Percentiles rank a stretch among this genome's conserved stretches.
Evolutionary conservation across 2,329 filamentous ascomycete species (phyloP).

Genomic region (Verticillium klebahnii): DNA sequence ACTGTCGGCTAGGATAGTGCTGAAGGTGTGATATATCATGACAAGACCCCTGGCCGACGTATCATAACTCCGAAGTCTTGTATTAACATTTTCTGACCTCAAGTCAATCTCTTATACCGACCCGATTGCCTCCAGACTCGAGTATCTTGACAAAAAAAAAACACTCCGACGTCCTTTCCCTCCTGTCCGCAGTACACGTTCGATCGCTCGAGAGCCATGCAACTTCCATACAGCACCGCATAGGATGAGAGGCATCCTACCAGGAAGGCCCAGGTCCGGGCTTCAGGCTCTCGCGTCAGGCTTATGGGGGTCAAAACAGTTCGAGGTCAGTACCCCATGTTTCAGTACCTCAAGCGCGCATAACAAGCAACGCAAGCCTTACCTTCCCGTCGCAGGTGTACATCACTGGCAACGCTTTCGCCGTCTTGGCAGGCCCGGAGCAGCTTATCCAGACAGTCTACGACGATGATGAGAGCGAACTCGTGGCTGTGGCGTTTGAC

Average conservation of each 20-base stretch:
- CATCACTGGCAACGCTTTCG: conserved; percentile 81
- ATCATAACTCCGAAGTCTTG: no score
- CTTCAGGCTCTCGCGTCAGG: conserved; percentile 73
- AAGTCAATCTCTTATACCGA: neutral
- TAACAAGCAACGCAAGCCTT: conserved; percentile 6
- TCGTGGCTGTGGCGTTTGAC: conserved; percentile 78
- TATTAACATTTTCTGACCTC: neutral
- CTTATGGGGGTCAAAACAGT: conserved; percentile 66
- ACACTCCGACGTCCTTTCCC: no score
- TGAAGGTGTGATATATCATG: no score
- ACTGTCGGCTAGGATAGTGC: no score
- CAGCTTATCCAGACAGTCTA: conserved; percentile 86
- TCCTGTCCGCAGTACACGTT: no score
- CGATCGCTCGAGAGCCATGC: neutral
- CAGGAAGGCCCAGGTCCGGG: conserved; percentile 72
- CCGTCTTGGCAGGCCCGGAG: conserved; percentile 72
- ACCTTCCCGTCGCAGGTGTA: conserved; percentile 58
- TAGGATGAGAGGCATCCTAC: conserved; percentile 74
- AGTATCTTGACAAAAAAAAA: no score
- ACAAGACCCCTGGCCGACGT: no score
- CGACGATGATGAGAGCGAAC: conserved; percentile 62
- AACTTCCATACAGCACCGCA: conserved; percentile 15
- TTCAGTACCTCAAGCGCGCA: neutral
- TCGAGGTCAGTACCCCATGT: conserved; percentile 54
- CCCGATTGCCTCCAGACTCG: no score